Base-by-base conservation (phyloP, 257 asterid species). In the Primulina huaijiensis region DNA sequence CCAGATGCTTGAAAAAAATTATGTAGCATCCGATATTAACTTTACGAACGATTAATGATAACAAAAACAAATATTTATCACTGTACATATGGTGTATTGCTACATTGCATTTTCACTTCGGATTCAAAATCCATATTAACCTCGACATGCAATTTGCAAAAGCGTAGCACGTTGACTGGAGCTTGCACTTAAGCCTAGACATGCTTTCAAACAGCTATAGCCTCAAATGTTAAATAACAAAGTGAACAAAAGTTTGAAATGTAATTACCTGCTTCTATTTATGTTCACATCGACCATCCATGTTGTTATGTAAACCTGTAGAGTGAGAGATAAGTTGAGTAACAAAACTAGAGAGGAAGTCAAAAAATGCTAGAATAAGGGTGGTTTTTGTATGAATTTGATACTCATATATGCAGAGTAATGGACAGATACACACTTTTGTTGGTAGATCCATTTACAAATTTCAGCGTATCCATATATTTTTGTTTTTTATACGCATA, bases 211-310 rank as follows among this genome's bases (percentile, higher is more conserved):
- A n/a, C 33, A 23, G 64, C 64, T 14, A 53, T 20, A 57, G 65
- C 60, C 31, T 59, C 40, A 43, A 7, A 59, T 10, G 60, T 64
- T 69, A 52, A 46, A 23, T 23, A 68, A 43, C 60, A 43, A 35
- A 38, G 19, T n/a, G 27, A 25, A 23, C 62, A 58, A 55, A 50
- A 17, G 20, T 43, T 7, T 21, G 43, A 46, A 19, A 40, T 65
- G 52, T 37, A 58, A 20, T 53, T 46, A 88, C 97, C 91, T 88
- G 88, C 64, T 69, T 74, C 74, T 80, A 68, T 86, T 89, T 25
- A 92, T 82, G 79, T 86, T 86, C 79, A 83, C 92, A 75, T 92
- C 98, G 71, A 81, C 83, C 69, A 86, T 71, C 98, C 90, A 86
- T 55, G 90, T 88, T 57, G 94, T 92, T 17, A 89, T 29, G 78